Percentiles rank a stretch among this genome's conserved stretches.
These are phyloP conservation scores for Apiospora koreana DNA, from an alignment of 2,329 filamentous ascomycete genomes.

Conservation along the genomic window DNA sequence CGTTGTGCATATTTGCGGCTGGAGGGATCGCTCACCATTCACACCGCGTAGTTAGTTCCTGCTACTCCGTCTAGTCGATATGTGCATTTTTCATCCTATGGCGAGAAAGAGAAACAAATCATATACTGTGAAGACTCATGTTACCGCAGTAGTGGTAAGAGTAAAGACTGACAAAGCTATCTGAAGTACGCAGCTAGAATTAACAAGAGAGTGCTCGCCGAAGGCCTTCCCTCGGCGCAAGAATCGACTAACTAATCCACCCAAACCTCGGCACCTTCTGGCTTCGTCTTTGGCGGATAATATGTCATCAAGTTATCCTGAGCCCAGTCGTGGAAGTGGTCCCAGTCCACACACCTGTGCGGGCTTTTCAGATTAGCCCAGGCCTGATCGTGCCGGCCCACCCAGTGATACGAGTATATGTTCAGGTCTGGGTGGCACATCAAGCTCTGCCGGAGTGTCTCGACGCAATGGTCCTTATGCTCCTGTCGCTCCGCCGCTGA, in stretches of 20 bases:
- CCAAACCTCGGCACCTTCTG: neutral
- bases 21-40: too few species aligned
- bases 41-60: too few species aligned
- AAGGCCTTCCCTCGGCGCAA: neutral
- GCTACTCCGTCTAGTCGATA: too few species aligned
- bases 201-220: neutral
- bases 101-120: neutral
- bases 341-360: neutral
- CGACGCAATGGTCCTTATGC: conserved; percentile 1
- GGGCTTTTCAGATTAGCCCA: neutral
- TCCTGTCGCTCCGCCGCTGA: neutral
- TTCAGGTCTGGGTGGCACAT: neutral
- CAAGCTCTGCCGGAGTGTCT: neutral
- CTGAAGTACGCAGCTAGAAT: neutral
- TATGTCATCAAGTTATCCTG: neutral
- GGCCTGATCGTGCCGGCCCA: neutral
- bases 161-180: neutral
- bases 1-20: too few species aligned
- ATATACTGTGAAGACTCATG: too few species aligned
- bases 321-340: neutral
- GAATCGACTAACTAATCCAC: neutral
- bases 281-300: neutral
- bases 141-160: too few species aligned
- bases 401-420: neutral
- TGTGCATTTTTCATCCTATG: too few species aligned